Percentiles rank a stretch among this genome's conserved stretches.
These are phyloP conservation scores for Cyberlindnera samutprakarnensis DNA, from an alignment of 805 yeast genomes.

Conservation along the genomic window DNA sequence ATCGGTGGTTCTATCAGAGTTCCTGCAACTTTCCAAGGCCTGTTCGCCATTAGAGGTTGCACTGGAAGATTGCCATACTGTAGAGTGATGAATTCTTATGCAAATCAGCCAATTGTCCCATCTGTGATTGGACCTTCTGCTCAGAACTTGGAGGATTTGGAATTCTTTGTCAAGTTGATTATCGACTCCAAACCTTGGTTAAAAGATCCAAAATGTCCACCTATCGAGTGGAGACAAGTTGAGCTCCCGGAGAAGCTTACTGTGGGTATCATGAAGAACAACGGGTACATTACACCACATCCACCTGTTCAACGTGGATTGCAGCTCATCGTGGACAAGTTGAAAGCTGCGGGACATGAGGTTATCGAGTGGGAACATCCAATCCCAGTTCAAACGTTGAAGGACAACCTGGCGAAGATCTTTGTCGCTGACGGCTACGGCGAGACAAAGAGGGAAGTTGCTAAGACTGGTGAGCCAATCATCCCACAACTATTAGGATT, in stretches of 20 bases:
- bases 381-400: slow-evolving; percentile 22
- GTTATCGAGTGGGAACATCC: slow-evolving; percentile 35
- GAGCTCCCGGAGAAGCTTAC: slow-evolving; percentile 28
- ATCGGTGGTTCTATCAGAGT: slow-evolving; percentile 44
- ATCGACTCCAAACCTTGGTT: slow-evolving; percentile 32
- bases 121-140: slow-evolving; percentile 43
- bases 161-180: slow-evolving; percentile 24
- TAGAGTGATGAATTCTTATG: slow-evolving; percentile 18
- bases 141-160: slow-evolving; percentile 27
- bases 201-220: slow-evolving; percentile 31
- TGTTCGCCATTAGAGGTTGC: slow-evolving; percentile 36
- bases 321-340: slow-evolving; percentile 18
- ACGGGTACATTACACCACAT: slow-evolving; percentile 30
- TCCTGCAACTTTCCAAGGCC: slow-evolving; percentile 36
- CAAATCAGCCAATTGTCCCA: slow-evolving; percentile 15
- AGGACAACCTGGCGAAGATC: slow-evolving; percentile 43
- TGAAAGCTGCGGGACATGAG: slow-evolving; percentile 32
- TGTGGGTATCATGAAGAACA: slow-evolving; percentile 38
- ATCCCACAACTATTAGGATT: slow-evolving; percentile 46
- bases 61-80: slow-evolving; percentile 32
- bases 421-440: slow-evolving; percentile 64
- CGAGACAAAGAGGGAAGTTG: slow-evolving; percentile 42
- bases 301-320: slow-evolving; percentile 51
- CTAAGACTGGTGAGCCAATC: slow-evolving; percentile 63
- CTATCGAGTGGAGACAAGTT: slow-evolving; percentile 32